A percentile compares a stretch with the other conserved stretches of the same genome.
These are phyloP conservation scores for Fragaria iinumae DNA, from an alignment of 306 rosid genomes.

Conservation along the genomic window DNA sequence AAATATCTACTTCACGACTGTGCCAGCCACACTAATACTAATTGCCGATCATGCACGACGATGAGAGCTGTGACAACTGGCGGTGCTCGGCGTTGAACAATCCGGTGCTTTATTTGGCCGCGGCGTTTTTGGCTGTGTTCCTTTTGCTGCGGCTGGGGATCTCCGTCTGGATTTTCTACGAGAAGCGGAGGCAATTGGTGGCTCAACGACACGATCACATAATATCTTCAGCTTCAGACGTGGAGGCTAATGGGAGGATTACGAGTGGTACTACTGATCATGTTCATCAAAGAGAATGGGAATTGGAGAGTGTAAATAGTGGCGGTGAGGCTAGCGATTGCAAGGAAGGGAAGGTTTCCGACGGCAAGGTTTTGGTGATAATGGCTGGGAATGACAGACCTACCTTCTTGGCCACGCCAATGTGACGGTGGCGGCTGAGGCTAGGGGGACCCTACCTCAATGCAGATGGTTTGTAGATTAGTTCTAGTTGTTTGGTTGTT, in stretches of 20 bases:
- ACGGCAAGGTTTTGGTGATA: constrained; percentile 1
- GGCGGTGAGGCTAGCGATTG: background rate
- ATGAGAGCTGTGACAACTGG: background rate
- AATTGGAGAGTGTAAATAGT: background rate
- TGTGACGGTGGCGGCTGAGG: background rate
- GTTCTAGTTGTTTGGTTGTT: background rate
- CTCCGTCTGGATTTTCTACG: background rate
- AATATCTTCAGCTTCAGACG: background rate
- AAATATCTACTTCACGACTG: background rate
- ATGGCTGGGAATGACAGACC: background rate
- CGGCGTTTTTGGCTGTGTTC: background rate
- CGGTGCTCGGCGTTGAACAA: constrained; percentile 2
- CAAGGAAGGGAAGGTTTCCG: background rate
- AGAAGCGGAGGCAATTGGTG: background rate
- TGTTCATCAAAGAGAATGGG: background rate
- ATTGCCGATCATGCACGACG: background rate
- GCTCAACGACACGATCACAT: background rate
- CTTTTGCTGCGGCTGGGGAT: background rate
- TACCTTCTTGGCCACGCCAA: constrained; percentile 2
- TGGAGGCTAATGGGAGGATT: background rate
- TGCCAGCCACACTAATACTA: background rate
- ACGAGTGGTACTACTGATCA: background rate
- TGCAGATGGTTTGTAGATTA: background rate
- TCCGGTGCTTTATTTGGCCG: constrained; percentile 11
- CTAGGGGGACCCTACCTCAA: background rate